These are phyloP conservation scores for Physaria fendleri DNA, from an alignment of 345 rosid genomes.

Conservation along the genomic window DNA sequence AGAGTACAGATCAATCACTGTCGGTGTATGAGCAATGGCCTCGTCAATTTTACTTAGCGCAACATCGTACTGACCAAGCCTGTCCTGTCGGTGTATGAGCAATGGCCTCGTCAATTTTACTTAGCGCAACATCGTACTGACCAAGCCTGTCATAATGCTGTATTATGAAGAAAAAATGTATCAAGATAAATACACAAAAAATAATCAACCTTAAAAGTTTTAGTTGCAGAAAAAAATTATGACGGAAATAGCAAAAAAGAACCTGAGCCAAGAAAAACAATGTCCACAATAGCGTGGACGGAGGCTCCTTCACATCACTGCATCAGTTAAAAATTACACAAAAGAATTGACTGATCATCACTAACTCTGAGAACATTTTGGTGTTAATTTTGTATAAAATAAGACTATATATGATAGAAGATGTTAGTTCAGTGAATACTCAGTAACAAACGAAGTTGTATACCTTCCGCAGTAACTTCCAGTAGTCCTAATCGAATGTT, in stretches of 20 bases:
- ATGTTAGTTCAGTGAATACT: neutral
- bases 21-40: slow-evolving; percentile 93
- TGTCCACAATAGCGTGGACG: slow-evolving; percentile 89
- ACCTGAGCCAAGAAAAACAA: slow-evolving; percentile 98
- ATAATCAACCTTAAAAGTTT: neutral
- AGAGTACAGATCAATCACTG: slow-evolving; percentile 91
- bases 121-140: slow-evolving; percentile 69
- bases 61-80: slow-evolving; percentile 67
- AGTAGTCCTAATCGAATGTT: slow-evolving; percentile 58
- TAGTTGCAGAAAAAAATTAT: slow-evolving; percentile 5
- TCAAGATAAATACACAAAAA: slow-evolving; percentile 6
- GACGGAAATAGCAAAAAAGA: slow-evolving; percentile 2
- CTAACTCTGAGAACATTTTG: neutral
- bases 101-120: too few relatives aligned
- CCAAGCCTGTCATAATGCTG: slow-evolving; percentile 99
- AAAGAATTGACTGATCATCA: neutral
- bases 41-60: slow-evolving; percentile 88
- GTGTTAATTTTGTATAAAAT: neutral
- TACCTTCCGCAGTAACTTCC: slow-evolving; percentile 89
- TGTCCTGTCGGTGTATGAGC: slow-evolving; percentile 97
- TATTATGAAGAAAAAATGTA: slow-evolving; percentile 16
- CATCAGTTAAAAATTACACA: slow-evolving; percentile 6
- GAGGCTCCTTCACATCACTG: slow-evolving; percentile 91
- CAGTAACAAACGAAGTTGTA: slow-evolving; percentile 11
- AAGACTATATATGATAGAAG: neutral